phyloP scores from a whole-genome alignment of 306 rosid species.

The Prunus fruticosa region DNA sequence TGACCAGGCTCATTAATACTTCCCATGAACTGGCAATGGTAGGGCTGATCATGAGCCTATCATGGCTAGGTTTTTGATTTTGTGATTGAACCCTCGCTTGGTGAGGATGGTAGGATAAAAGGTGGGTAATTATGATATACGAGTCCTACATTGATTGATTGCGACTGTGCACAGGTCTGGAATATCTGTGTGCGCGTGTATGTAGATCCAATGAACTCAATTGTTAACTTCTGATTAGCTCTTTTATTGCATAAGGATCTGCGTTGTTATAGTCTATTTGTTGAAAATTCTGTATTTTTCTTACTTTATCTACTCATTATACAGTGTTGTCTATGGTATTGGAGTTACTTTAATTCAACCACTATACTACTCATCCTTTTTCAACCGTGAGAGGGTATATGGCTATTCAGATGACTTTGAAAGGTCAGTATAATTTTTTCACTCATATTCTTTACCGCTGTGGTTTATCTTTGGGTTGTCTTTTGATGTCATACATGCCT shows the following conservation, averaged over 20 bases:
- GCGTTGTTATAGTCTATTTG: background rate
- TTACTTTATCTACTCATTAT: slow-evolving; percentile 30
- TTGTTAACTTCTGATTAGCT: background rate
- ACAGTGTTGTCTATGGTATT: slow-evolving; percentile 73
- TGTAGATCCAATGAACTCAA: background rate
- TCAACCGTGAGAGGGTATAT: slow-evolving; percentile 69
- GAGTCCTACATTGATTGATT: background rate
- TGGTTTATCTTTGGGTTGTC: background rate
- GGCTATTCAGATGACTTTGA: slow-evolving; percentile 94
- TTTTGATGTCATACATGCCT: background rate
- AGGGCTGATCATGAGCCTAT: background rate
- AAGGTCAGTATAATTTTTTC: slow-evolving; percentile 47
- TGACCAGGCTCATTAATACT: background rate
- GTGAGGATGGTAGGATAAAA: background rate
- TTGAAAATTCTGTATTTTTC: slow-evolving; percentile 9
- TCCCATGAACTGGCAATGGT: background rate
- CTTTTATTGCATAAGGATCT: background rate
- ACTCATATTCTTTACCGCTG: background rate
- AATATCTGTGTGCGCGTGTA: background rate
- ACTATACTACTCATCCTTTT: slow-evolving; percentile 54
- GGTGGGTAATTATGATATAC: background rate
- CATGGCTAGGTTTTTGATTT: background rate
- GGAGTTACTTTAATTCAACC: slow-evolving; percentile 92
- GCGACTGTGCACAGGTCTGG: background rate
- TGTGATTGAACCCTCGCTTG: background rate